phyloP scores from a whole-genome alignment of 257 asterid species.

The Ilex aquifolium region DNA sequence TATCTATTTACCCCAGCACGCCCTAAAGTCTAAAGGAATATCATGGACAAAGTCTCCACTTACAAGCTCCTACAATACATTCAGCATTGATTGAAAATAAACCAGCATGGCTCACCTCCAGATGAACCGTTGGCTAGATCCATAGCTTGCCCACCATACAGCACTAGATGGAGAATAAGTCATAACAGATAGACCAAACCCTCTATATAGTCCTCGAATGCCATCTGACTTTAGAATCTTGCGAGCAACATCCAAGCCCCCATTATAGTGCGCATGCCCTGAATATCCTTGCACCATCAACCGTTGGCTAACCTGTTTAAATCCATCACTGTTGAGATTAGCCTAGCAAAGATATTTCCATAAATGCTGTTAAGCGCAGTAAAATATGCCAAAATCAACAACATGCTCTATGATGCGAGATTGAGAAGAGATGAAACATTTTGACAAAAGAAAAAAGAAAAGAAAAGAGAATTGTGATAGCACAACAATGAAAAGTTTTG shows the following conservation, averaged over 20 bases:
- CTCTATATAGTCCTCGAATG: conserved; percentile 86
- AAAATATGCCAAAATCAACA: too few species aligned
- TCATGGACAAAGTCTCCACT: not conserved
- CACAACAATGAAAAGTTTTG: too few species aligned
- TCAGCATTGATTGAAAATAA: conserved; percentile 1
- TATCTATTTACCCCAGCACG: too few species aligned
- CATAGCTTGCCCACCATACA: conserved; percentile 99
- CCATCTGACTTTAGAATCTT: conserved; percentile 82
- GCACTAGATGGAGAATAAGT: conserved; percentile 99
- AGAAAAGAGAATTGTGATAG: too few species aligned
- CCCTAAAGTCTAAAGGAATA: too few species aligned
- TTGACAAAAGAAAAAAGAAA: too few species aligned
- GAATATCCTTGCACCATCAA: conserved; percentile 90
- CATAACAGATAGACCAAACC: conserved; percentile 87
- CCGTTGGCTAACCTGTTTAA: conserved; percentile 84
- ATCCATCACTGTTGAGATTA: conserved; percentile 3
- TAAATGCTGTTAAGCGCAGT: too few species aligned
- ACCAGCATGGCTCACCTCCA: conserved; percentile 51
- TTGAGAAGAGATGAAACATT: too few species aligned
- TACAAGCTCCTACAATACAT: not conserved
- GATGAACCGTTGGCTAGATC: conserved; percentile 91
- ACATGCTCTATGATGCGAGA: too few species aligned
- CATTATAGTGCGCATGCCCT: conserved; percentile 66
- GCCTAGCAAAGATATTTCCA: too few species aligned
- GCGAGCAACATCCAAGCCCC: conserved; percentile 88